Evolutionary conservation across 805 yeast genomes (phyloP), one percentile per base, ranked within the genome.

Genomic region (Maudiozyma barnettii): DNA sequence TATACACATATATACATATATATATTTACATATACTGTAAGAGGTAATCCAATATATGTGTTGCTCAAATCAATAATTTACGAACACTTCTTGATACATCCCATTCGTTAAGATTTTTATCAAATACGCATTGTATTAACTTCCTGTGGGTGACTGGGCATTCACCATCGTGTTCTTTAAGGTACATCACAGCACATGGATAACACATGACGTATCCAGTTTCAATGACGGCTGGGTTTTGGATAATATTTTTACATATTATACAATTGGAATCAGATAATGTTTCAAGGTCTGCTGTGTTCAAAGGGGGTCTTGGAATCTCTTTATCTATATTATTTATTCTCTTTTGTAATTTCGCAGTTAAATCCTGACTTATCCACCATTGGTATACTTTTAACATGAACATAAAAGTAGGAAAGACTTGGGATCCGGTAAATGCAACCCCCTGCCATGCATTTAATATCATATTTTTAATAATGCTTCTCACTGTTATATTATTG

Each of bases 121-220:
- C 77, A 69, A 77, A 82, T 51, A 71, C 70, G 62, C 96, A 89
- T 6, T 87, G 86, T 31, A 89, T 62, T 33, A 91, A 67, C 54
- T 71, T 76, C 47, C 74, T 79, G 0, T 89, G 85, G 0, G 96
- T 84, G 1, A 85, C 74, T 0, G 98, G 98, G 60, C 98, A 91
- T 51, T 82, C 70, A 1, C 69, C 74, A 42, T 72, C 74, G 39
- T 56, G 52, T 40, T 76, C 73, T 26, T 76, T 71, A 41, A 90
- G 68, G 57, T 77, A 77, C 43, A 76, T 75, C 58, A 78, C 79
- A 14, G 90, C 87, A 64, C 98, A 93, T 12, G 86, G 79, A 64
- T 90, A 89, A 64, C 96, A 89, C 55, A 83, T 85, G 0, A 88
- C 95, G 52, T 79, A 81, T 0, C 99, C 99, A 0, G 98, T 88